Evolutionary conservation across 225 moss, liverwort and hornwort species (phyloP).

Genomic region (Sphagnum contortum): DNA sequence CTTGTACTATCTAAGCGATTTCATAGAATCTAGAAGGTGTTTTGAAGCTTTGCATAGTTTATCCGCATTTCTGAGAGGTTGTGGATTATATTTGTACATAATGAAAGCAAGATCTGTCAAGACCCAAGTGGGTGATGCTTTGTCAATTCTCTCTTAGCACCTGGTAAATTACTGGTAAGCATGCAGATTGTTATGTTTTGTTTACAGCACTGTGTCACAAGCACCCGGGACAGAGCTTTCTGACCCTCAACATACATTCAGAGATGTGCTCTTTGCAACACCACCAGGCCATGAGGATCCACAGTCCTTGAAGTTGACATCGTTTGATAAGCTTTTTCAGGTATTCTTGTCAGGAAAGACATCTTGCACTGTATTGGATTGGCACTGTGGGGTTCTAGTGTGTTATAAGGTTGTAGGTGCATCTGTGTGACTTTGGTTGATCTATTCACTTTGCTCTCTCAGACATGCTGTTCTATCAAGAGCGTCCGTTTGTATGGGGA

Average conservation of each 20-base stretch:
- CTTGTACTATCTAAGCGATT: too few species aligned
- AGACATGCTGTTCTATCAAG: constrained; percentile 55
- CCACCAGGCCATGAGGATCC: constrained; percentile 64
- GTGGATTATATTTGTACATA: too few species aligned
- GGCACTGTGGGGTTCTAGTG: too few species aligned
- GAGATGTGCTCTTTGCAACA: constrained; percentile 29
- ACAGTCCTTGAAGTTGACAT: constrained; percentile 64
- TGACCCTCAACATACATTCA: constrained; percentile 31
- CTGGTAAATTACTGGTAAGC: background rate
- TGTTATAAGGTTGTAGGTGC: too few species aligned
- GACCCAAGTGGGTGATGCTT: too few species aligned
- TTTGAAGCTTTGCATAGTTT: too few species aligned
- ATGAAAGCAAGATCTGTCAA: too few species aligned
- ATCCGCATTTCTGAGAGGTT: too few species aligned
- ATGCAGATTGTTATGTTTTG: constrained; percentile 4
- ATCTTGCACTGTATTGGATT: background rate
- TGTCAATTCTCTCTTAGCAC: too few species aligned
- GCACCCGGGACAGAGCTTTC: constrained; percentile 20
- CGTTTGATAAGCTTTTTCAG: constrained; percentile 88
- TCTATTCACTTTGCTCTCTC: too few species aligned
- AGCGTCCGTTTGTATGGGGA: constrained; percentile 52
- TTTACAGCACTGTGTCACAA: constrained; percentile 22
- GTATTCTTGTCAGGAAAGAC: constrained; percentile 6
- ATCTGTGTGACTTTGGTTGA: too few species aligned
- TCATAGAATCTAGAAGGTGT: too few species aligned